These are phyloP conservation scores for Alternaria ventricosa DNA, from an alignment of 2,329 filamentous ascomycete genomes.

Conservation along the genomic window DNA sequence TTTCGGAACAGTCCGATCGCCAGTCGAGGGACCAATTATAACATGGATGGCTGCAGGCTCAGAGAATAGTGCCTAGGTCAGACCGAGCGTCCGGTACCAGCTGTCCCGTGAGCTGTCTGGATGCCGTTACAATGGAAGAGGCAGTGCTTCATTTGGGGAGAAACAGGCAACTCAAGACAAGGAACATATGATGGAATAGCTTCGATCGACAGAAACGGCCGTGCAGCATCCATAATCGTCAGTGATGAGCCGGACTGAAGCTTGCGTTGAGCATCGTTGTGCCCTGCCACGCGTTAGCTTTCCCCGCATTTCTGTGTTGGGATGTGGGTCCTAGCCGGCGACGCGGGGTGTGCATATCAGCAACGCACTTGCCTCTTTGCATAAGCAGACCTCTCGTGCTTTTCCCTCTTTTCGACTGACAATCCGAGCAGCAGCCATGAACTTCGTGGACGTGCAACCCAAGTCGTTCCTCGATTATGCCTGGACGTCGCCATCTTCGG, in stretches of 20 bases:
- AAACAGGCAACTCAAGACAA: not conserved
- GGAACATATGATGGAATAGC: not conserved
- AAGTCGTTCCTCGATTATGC: slow-evolving; percentile 47
- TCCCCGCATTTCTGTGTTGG: slow-evolving; percentile 37
- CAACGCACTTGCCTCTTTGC: slow-evolving; percentile 18
- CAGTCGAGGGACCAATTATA: not conserved
- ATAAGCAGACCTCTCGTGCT: slow-evolving; percentile 22
- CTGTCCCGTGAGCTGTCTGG: not conserved
- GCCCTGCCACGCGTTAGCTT: slow-evolving; percentile 23
- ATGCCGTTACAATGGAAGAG: not conserved
- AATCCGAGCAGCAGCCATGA: slow-evolving; percentile 39
- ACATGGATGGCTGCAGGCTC: not conserved
- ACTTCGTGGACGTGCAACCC: slow-evolving; percentile 47
- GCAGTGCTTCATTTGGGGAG: not conserved
- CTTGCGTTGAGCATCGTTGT: slow-evolving; percentile 3
- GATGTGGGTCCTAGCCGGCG: slow-evolving; percentile 25
- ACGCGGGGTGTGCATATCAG: slow-evolving; percentile 42
- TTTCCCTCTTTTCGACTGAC: slow-evolving; percentile 37
- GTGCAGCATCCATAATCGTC: not conserved
- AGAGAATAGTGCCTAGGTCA: slow-evolving; percentile 1
- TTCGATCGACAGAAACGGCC: not conserved
- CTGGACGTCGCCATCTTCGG: slow-evolving; percentile 42
- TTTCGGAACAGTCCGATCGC: slow-evolving; percentile 8
- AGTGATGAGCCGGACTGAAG: not conserved
- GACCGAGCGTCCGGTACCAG: not conserved